phyloP scores from a whole-genome alignment of 176 grass and related monocot genomes.

The Cenchrus purpureus region DNA sequence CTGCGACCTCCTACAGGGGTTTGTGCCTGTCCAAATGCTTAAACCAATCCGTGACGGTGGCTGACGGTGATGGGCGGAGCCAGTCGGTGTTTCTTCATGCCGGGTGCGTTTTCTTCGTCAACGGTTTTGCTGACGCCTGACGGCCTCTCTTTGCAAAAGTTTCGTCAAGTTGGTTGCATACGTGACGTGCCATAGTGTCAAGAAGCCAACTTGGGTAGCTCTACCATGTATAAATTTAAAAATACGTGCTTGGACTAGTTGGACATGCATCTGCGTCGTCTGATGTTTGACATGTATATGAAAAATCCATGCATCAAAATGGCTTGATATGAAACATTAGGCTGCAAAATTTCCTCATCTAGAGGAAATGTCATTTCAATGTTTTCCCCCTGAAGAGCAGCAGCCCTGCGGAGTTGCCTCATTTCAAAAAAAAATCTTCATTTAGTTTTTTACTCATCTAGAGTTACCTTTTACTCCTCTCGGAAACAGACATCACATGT shows the following conservation, averaged over 20 bases:
- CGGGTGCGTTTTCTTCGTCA: not conserved
- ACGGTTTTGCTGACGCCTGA: not conserved
- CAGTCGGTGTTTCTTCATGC: not conserved
- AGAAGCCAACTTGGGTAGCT: not conserved
- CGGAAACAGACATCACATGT: not conserved
- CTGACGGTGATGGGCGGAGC: slow-evolving; percentile 17
- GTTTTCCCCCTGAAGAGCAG: not conserved
- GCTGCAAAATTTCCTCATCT: not conserved
- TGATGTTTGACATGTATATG: not conserved
- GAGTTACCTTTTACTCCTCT: not conserved
- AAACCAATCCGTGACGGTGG: not conserved
- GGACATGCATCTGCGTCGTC: not conserved
- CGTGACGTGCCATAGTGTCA: not conserved
- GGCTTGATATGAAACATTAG: not conserved
- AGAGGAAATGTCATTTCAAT: not conserved
- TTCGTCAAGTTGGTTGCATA: not conserved
- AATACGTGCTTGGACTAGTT: not conserved
- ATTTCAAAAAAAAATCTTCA: not conserved
- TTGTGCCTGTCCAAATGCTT: not conserved
- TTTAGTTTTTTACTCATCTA: not conserved
- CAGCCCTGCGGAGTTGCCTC: not conserved
- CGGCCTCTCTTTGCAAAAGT: not conserved
- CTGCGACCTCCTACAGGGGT: not conserved
- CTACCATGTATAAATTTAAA: not conserved
- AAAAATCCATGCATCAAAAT: not conserved